Evolutionary conservation across 805 yeast genomes (phyloP).

Genomic region (Pachysolen tannophilus): DNA sequence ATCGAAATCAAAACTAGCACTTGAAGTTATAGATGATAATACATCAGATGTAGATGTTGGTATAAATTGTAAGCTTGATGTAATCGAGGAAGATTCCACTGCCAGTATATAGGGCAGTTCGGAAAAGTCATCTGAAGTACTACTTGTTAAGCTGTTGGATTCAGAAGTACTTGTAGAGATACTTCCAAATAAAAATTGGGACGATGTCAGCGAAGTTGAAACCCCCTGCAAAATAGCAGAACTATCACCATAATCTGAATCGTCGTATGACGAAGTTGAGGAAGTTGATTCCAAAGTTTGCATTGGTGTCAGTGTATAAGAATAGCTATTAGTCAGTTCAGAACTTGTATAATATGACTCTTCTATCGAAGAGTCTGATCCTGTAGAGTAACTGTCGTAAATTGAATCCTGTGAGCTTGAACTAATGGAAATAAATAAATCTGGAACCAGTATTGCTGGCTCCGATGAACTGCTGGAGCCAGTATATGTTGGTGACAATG

Average conservation of each 20-base stretch:
- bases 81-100: neutral
- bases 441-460: too few relatives aligned
- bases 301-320: too few relatives aligned
- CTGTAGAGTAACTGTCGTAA: too few relatives aligned
- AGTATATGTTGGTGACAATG: too few relatives aligned
- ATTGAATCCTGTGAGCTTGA: too few relatives aligned
- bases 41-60: conserved; percentile 1
- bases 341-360: too few relatives aligned
- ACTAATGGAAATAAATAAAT: too few relatives aligned
- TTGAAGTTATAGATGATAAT: conserved; percentile 1
- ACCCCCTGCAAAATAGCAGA: neutral
- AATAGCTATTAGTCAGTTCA: too few relatives aligned
- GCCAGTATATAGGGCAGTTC: neutral
- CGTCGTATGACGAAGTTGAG: conserved; percentile 2
- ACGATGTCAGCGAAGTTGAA: neutral
- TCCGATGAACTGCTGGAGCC: too few relatives aligned
- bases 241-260: neutral
- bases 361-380: too few relatives aligned
- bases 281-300: too few relatives aligned
- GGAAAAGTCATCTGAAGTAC: neutral
- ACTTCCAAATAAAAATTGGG: neutral
- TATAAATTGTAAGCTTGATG: conserved; percentile 2
- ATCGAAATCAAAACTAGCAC: neutral
- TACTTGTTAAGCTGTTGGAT: neutral
- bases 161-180: neutral